Percentiles rank a stretch among this genome's conserved stretches.
Evolutionary conservation across 805 yeast genomes (phyloP).

Genomic region (Teunomyces kruisii): DNA sequence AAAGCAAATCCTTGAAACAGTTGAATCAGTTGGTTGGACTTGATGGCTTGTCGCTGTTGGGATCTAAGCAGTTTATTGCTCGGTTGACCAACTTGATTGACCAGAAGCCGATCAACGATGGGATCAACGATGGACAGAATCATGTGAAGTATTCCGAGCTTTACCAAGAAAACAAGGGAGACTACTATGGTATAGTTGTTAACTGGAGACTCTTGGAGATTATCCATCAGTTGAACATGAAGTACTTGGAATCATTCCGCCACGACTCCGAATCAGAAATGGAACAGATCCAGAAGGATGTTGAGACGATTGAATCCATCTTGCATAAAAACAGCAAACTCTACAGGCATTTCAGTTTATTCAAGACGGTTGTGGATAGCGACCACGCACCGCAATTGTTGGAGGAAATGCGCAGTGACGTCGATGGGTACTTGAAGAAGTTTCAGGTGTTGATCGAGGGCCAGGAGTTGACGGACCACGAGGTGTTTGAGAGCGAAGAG

Average conservation of each 20-base stretch:
- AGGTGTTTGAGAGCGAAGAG: slow-evolving; percentile 16
- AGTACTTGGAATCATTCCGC: slow-evolving; percentile 22
- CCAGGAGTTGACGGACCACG: slow-evolving; percentile 28
- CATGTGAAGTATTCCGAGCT: slow-evolving; percentile 30
- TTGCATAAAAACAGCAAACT: slow-evolving; percentile 8
- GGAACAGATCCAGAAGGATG: slow-evolving; percentile 13
- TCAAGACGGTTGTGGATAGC: slow-evolving; percentile 17
- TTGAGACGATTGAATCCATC: slow-evolving; percentile 15
- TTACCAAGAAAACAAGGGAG: slow-evolving; percentile 15
- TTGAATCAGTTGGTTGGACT: slow-evolving; percentile 27
- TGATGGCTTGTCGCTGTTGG: slow-evolving; percentile 33
- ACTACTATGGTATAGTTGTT: slow-evolving; percentile 27
- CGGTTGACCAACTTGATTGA: slow-evolving; percentile 29
- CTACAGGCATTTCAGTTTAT: slow-evolving; percentile 15
- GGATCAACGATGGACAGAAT: slow-evolving; percentile 27
- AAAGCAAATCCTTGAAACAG: slow-evolving; percentile 17
- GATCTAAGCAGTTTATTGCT: slow-evolving; percentile 21
- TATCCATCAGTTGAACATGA: slow-evolving; percentile 29
- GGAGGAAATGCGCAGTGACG: slow-evolving; percentile 15
- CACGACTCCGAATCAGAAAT: slow-evolving; percentile 8
- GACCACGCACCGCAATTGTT: slow-evolving; percentile 16
- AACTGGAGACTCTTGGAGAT: slow-evolving; percentile 39
- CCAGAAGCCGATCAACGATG: slow-evolving; percentile 22
- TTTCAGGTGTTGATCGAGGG: slow-evolving; percentile 26
- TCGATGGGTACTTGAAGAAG: slow-evolving; percentile 17